Evolutionary conservation across 352 stramenopile species (phyloP), one percentile per base, ranked within the genome.

Genomic region (Phytophthora sp.): DNA sequence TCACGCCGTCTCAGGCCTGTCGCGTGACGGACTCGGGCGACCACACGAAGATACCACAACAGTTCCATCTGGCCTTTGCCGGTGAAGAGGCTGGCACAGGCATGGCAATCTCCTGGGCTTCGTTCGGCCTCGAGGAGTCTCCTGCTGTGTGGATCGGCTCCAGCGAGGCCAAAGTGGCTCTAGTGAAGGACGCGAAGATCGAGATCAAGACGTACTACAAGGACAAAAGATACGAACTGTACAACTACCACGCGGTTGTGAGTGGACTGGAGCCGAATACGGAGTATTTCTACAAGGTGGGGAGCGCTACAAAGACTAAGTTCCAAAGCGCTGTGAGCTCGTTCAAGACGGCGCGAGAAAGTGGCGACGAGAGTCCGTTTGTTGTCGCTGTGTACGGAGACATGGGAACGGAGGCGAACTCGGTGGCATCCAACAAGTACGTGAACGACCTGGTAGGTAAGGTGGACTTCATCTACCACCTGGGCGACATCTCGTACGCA

Each of bases 71-170:
- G 27, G 74, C 77, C 13, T 83, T 73, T 42, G 77, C 77, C 23
- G 77, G 77, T 62, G 30, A 44, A 77, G 3, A 68, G 31, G 50
- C 66, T 20, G 66, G 66, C 13, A 74, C 66, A 8, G 66, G 66
- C 72, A 74, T 74, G 61, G 30, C 66, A 11, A 68, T 71, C 27
- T 75, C 77, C 5, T 89, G 80, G 80, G 58, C 75, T 0, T 85
- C 80, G 3, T 78, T 71, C 58, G 47, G n/a, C 8, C 21, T 62
- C 15, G 62, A 82, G 0, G 50, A 56, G 20, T 35, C 67, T 16
- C 72, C 73, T 15, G 52, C 56, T 6, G 68, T 88, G 31, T 89
- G 80, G 80, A 49, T 86, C 20, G 73, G 69, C 12, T 30, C 15
- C 0, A 67, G 11, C 6, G 36, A 69, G 11, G 16, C 38, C 1